Percentiles rank a stretch among this genome's conserved stretches.
Conservation (phyloP, 495 filamentous ascomycete species). For the Aspergillus funiculosus region DNA sequence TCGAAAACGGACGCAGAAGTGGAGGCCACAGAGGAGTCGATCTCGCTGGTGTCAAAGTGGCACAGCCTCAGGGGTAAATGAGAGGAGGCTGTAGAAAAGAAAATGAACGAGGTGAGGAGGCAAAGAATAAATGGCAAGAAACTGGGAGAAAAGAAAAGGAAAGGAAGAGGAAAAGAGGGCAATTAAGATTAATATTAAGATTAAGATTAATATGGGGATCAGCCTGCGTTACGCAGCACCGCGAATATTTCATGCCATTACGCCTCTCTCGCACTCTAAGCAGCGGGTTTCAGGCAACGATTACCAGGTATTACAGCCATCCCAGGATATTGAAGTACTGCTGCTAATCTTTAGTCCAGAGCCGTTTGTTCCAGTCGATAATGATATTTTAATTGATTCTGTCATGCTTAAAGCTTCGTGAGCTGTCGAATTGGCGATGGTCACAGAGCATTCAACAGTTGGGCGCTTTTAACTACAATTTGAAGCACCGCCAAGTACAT, state of each 20-base stretch:
- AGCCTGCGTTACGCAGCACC: too few species aligned
- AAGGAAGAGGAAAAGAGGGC: slow-evolving; percentile 8
- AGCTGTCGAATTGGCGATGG: too few species aligned
- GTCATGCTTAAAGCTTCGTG: too few species aligned
- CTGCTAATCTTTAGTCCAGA: too few species aligned
- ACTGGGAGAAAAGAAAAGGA: slow-evolving; percentile 3
- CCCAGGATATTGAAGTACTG: background rate
- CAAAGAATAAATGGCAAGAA: slow-evolving; percentile 1
- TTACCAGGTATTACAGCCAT: slow-evolving; percentile 1
- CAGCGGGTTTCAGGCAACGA: background rate
- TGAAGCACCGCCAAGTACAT: too few species aligned
- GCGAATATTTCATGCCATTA: slow-evolving; percentile 5
- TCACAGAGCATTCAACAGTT: too few species aligned
- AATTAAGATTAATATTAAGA: slow-evolving; percentile 1
- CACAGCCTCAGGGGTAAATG: background rate
- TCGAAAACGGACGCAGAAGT: too few species aligned
- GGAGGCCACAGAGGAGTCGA: too few species aligned
- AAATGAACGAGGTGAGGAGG: slow-evolving; percentile 4
- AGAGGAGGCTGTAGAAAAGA: background rate
- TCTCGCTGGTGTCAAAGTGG: too few species aligned
- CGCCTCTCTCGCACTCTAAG: background rate
- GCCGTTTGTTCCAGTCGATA: too few species aligned
- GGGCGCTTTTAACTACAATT: too few species aligned
- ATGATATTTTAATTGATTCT: too few species aligned
- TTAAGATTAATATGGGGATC: slow-evolving; percentile 6